Evolutionary conservation across 176 grass and related monocot species (phyloP).

Genomic region (Triticum dicoccoides): DNA sequence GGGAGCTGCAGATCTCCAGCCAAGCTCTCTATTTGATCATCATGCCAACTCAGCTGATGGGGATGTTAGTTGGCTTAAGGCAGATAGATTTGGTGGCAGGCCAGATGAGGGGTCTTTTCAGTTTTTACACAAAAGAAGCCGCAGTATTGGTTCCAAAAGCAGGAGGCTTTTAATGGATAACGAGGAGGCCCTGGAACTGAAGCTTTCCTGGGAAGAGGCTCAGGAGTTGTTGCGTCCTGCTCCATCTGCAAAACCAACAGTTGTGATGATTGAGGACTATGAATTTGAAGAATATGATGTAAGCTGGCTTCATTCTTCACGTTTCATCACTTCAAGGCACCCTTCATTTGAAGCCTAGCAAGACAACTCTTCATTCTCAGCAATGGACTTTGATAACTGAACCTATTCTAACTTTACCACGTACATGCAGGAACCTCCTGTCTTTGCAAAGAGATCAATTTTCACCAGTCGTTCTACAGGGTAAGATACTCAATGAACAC

Average conservation of each 20-base stretch:
- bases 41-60: constrained; percentile 61
- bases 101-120: constrained; percentile 65
- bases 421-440: constrained; percentile 84
- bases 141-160: constrained; percentile 86
- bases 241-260: constrained; percentile 71
- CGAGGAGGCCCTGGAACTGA: constrained; percentile 90
- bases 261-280: constrained; percentile 93
- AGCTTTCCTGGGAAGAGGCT: constrained; percentile 91
- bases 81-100: constrained; percentile 52
- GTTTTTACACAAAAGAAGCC: constrained; percentile 75
- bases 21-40: constrained; percentile 56
- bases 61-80: constrained; percentile 73
- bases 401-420: constrained; percentile 19
- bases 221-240: constrained; percentile 96
- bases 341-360: background rate
- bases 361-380: background rate
- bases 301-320: constrained; percentile 36
- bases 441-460: constrained; percentile 98
- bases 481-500: constrained; percentile 45
- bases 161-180: constrained; percentile 83
- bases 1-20: constrained; percentile 58
- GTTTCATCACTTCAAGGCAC: background rate
- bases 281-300: constrained; percentile 99
- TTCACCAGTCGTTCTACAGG: constrained; percentile 78
- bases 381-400: background rate